phyloP scores from a whole-genome alignment of 2,329 filamentous ascomycete genomes.

The Daldinia sp. region DNA sequence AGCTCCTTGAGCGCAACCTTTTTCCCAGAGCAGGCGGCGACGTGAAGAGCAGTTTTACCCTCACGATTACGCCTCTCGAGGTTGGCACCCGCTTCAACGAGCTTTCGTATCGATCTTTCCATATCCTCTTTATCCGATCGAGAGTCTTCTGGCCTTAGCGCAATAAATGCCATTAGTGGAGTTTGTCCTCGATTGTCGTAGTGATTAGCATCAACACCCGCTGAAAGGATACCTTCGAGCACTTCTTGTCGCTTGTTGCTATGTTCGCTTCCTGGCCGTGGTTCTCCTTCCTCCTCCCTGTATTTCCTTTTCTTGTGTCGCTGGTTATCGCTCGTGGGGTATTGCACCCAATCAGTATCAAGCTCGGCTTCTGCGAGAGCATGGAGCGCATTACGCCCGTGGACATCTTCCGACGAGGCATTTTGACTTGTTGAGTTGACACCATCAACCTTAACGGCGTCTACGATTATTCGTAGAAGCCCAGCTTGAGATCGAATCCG shows the following conservation, averaged over 20 bases:
- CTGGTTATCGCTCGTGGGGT: conserved; percentile 34
- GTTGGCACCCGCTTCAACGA: conserved; percentile 54
- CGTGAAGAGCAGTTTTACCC: conserved; percentile 64
- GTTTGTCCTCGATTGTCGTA: conserved; percentile 62
- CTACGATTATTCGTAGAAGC: conserved; percentile 50
- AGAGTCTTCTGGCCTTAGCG: conserved; percentile 52
- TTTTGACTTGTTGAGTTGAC: conserved; percentile 37
- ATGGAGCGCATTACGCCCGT: conserved; percentile 65
- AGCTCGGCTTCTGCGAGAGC: conserved; percentile 65
- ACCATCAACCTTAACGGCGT: conserved; percentile 39
- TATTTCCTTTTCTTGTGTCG: conserved; percentile 50
- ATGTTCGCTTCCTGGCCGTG: conserved; percentile 8
- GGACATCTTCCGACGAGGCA: conserved; percentile 50
- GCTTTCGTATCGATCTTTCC: conserved; percentile 53
- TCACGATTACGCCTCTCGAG: conserved; percentile 61
- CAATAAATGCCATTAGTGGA: conserved; percentile 63
- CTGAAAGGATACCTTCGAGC: conserved; percentile 46
- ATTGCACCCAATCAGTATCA: conserved; percentile 42
- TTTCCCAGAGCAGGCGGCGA: conserved; percentile 61
- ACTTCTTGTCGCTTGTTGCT: conserved; percentile 28
- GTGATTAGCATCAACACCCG: conserved; percentile 59
- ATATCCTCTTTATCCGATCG: conserved; percentile 60
- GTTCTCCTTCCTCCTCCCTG: conserved; percentile 38
- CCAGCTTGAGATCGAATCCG: conserved; percentile 44
- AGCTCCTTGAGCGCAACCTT: conserved; percentile 61